Evolutionary conservation across 2,329 filamentous ascomycete species (phyloP).

Genomic region (Talaromyces sp.): DNA sequence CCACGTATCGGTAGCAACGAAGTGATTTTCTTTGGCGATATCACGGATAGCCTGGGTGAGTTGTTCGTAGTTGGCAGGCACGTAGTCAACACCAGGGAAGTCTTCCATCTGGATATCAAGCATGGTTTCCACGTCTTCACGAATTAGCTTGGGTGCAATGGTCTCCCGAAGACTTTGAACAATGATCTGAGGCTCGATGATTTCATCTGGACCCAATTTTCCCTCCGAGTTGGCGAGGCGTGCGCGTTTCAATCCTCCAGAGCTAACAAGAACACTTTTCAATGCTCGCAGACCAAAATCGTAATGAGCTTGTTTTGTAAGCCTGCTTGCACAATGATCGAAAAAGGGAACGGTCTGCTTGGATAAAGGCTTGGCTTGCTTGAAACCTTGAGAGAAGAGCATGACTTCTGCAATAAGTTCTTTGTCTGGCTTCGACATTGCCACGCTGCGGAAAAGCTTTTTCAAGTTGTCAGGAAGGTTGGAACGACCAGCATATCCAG

Average conservation of each 20-base stretch:
- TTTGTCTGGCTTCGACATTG: constrained; percentile 99
- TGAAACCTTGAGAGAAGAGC: constrained; percentile 99
- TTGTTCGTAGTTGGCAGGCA: constrained; percentile 78
- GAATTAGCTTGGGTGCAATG: constrained; percentile 94
- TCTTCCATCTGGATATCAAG: constrained; percentile 74
- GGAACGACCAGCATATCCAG: constrained; percentile 94
- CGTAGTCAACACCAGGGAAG: constrained; percentile 90
- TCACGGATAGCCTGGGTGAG: constrained; percentile 77
- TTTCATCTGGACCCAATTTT: constrained; percentile 61
- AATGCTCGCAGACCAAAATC: constrained; percentile 96
- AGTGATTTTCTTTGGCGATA: constrained; percentile 77
- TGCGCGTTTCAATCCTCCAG: constrained; percentile 87
- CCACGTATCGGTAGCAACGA: constrained; percentile 91
- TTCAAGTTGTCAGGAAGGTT: constrained; percentile 98
- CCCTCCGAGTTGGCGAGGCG: constrained; percentile 61
- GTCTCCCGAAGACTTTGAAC: constrained; percentile 98
- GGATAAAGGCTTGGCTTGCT: constrained; percentile 87
- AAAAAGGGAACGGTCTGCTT: constrained; percentile 98
- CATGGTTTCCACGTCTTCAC: constrained; percentile 86
- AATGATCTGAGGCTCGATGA: constrained; percentile 93
- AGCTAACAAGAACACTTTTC: constrained; percentile 98
- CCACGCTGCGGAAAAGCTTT: constrained; percentile 98
- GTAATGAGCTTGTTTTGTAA: constrained; percentile 98
- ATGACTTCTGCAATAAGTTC: constrained; percentile 99
- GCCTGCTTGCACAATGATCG: constrained; percentile 72